These are phyloP conservation scores for Trematosphaeria pertusa DNA, from an alignment of 2,329 filamentous ascomycete species.

Conservation along the genomic window DNA sequence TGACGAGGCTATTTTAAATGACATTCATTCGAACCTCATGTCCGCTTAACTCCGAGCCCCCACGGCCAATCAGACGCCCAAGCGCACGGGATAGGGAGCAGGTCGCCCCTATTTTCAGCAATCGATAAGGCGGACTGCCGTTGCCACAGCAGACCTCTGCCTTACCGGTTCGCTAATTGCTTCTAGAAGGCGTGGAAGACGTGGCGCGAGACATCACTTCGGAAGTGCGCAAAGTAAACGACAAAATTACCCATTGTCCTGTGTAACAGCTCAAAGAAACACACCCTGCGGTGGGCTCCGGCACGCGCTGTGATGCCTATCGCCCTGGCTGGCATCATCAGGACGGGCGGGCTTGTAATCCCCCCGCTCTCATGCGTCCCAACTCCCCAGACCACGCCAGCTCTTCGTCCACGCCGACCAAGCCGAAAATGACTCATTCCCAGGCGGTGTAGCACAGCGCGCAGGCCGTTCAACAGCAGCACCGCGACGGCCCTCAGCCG, in stretches of 20 bases:
- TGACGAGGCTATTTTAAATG: slow-evolving; percentile 27
- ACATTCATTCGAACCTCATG: slow-evolving; percentile 23
- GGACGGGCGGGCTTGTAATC: background rate
- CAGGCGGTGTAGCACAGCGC: slow-evolving; percentile 14
- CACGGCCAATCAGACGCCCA: slow-evolving; percentile 19
- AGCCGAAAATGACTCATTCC: too few relatives aligned
- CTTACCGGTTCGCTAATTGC: slow-evolving; percentile 18
- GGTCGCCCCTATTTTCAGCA: slow-evolving; percentile 22
- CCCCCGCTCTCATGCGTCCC: too few relatives aligned
- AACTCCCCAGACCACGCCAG: too few relatives aligned
- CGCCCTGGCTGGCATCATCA: background rate
- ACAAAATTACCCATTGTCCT: background rate
- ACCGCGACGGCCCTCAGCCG: slow-evolving; percentile 4
- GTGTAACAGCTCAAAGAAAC: too few relatives aligned
- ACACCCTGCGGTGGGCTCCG: too few relatives aligned
- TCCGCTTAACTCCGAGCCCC: slow-evolving; percentile 34
- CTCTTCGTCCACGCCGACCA: too few relatives aligned
- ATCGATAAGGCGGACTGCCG: slow-evolving; percentile 24
- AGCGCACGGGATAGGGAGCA: slow-evolving; percentile 12
- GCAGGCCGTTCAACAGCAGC: slow-evolving; percentile 3
- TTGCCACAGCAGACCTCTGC: slow-evolving; percentile 18
- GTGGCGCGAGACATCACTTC: slow-evolving; percentile 13
- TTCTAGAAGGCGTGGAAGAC: slow-evolving; percentile 26
- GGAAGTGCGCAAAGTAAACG: slow-evolving; percentile 1
- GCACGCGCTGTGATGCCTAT: too few relatives aligned